Evolutionary conservation across 2,329 filamentous ascomycete species (phyloP), one percentile per base, ranked within the genome.

Genomic region (Exophiala calicioides): DNA sequence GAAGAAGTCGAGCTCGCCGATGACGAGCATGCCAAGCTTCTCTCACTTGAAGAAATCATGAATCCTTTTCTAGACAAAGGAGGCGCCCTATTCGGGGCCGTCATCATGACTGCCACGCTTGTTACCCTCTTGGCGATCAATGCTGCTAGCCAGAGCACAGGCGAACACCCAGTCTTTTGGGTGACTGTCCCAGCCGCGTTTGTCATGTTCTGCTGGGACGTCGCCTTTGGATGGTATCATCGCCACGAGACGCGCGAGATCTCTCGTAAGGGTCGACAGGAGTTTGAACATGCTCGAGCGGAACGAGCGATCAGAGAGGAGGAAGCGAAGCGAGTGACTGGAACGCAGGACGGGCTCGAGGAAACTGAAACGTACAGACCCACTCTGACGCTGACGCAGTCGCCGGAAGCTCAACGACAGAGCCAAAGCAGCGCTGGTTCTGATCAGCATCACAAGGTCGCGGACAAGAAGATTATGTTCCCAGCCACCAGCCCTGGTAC

Each of bases 1-100:
- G 69, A 77, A 39, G 76, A 79, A 5, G 68, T 71, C 3, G 56
- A 63, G 6, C 61, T 66, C 6, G 62, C 65, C n/a, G 68, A 74
- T 21, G 67, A 74, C 5, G 76, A 81, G 20, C 65, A 79, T 47
- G 72, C 67, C 3, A 77, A 84, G 52, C 64, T 78, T 0, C 66
- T 84, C 0, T 81, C 81, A 0, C 74, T 88, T 0, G 83, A 85
- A 53, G 84, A 88, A 58, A 86, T 88, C 58, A 79, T 88, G 77
- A 86, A 88, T 53, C 85, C 85, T 0, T 88, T 84, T 47, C 64
- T 88, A 0, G 85, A 89, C 60, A 85, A 80, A 53, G 68, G 71
- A 2, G 80, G 84, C 6, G 85, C 85, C 0, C 69, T 71, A 0
- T 82, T 87, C 44, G 84, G 84, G 1, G 80, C 75, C 0, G 53